These are phyloP conservation scores for Suhomyces canberraensis DNA, from an alignment of 805 yeast genomes.

Conservation along the genomic window DNA sequence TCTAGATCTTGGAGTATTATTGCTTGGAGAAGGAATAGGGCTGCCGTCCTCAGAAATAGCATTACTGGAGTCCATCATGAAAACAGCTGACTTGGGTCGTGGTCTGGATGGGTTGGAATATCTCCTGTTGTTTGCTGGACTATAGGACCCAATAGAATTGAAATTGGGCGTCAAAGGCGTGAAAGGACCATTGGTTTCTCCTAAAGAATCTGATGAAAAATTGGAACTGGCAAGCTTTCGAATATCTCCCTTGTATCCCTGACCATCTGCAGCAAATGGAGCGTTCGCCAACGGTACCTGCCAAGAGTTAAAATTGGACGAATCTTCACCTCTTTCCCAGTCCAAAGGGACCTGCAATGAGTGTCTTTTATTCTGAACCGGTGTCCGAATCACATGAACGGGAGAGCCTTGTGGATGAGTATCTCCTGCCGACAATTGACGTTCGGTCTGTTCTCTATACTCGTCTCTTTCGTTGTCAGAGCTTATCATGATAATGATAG, in stretches of 20 bases:
- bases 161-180: constrained; percentile 7
- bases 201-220: constrained; percentile 36
- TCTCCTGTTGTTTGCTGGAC: constrained; percentile 4
- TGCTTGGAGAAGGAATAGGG: constrained; percentile 13
- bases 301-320: neutral
- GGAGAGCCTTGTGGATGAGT: neutral
- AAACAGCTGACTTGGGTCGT: constrained; percentile 37
- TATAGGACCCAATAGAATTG: constrained; percentile 7
- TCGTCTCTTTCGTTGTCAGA: neutral
- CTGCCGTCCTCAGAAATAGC: constrained; percentile 29
- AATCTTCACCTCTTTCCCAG: neutral
- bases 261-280: neutral
- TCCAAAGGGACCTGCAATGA: neutral
- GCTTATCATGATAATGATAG: too few species aligned
- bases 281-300: neutral
- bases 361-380: neutral
- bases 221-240: constrained; percentile 35
- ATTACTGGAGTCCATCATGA: constrained; percentile 24
- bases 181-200: constrained; percentile 4
- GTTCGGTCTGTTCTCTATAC: neutral
- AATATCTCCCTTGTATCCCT: constrained; percentile 19
- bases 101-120: constrained; percentile 13
- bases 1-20: constrained; percentile 19
- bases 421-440: neutral
- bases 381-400: neutral